Evolutionary conservation across 805 yeast genomes (phyloP).

Genomic region (Starmerella apicola): DNA sequence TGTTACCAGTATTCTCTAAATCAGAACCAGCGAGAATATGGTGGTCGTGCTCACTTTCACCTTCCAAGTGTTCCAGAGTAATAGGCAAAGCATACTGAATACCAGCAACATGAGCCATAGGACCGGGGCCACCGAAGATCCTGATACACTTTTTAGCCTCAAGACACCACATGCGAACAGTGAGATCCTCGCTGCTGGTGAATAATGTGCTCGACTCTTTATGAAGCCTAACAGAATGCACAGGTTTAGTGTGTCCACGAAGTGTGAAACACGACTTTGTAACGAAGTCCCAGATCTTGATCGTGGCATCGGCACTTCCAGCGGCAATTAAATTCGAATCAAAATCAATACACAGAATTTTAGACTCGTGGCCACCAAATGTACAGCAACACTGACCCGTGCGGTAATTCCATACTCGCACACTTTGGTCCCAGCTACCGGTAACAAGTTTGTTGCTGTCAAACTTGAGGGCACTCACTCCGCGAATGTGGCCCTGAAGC

Average conservation of each 20-base stretch:
- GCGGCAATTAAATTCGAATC: slow-evolving; percentile 71
- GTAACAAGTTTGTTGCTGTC: slow-evolving; percentile 84
- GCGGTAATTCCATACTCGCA: slow-evolving; percentile 90
- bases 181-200: slow-evolving; percentile 83
- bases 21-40: slow-evolving; percentile 5
- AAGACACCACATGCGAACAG: slow-evolving; percentile 91
- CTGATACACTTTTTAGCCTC: slow-evolving; percentile 64
- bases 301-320: slow-evolving; percentile 85
- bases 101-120: slow-evolving; percentile 76
- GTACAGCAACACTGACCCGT: slow-evolving; percentile 92
- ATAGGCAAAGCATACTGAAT: slow-evolving; percentile 87
- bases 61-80: slow-evolving; percentile 54
- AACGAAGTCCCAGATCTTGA: slow-evolving; percentile 94
- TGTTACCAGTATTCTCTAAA: too few species aligned
- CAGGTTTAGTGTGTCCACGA: slow-evolving; percentile 89
- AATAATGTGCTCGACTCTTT: slow-evolving; percentile 64
- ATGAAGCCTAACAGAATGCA: slow-evolving; percentile 79
- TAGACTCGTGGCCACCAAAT: slow-evolving; percentile 81
- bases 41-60: slow-evolving; percentile 28
- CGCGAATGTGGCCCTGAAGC: slow-evolving; percentile 79
- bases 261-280: slow-evolving; percentile 83
- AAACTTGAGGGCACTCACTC: slow-evolving; percentile 72
- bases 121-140: slow-evolving; percentile 52
- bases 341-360: slow-evolving; percentile 76
- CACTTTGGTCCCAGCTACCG: slow-evolving; percentile 82